Conservation (phyloP, 1,284 basidiomycete genomes). For the Megacollybia platyphylla region DNA sequence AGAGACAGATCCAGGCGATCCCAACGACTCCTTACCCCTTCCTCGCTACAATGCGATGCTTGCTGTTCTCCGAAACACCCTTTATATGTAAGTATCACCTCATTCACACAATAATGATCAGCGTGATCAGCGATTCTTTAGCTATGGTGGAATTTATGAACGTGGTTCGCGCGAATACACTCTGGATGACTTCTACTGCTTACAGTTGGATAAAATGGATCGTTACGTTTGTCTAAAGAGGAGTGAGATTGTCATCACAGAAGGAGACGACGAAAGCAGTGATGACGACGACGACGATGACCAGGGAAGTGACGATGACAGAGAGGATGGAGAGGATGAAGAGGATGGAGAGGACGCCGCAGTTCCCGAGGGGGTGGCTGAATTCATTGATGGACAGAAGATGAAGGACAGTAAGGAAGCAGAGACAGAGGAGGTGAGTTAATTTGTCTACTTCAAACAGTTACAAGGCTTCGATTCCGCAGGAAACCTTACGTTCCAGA, state of each 20-base stretch:
- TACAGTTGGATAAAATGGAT: conserved; percentile 76
- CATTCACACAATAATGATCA: background rate
- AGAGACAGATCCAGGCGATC: conserved; percentile 55
- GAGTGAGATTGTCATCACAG: conserved; percentile 48
- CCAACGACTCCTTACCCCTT: conserved; percentile 55
- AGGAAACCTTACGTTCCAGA: conserved; percentile 16
- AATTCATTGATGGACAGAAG: conserved; percentile 17
- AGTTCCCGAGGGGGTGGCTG: background rate
- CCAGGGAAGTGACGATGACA: conserved; percentile 39
- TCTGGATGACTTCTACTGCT: conserved; percentile 69
- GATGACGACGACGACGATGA: conserved; percentile 47
- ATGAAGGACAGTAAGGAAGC: conserved; percentile 14
- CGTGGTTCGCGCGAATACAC: conserved; percentile 74
- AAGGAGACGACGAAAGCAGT: conserved; percentile 49
- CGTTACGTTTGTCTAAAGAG: conserved; percentile 60
- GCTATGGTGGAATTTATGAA: conserved; percentile 84
- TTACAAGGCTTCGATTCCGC: conserved; percentile 12
- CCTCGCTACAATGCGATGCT: conserved; percentile 91
- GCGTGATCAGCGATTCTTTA: conserved; percentile 14
- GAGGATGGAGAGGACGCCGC: conserved; percentile 20
- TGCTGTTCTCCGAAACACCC: conserved; percentile 72
- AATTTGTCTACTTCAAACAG: background rate
- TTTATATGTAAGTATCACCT: conserved; percentile 57
- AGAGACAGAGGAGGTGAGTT: background rate
- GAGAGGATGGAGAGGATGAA: conserved; percentile 31